A percentile compares a stretch with the other conserved stretches of the same genome.
phyloP scores from a whole-genome alignment of 1,284 basidiomycete genomes.

The Fereydounia khargensis region DNA sequence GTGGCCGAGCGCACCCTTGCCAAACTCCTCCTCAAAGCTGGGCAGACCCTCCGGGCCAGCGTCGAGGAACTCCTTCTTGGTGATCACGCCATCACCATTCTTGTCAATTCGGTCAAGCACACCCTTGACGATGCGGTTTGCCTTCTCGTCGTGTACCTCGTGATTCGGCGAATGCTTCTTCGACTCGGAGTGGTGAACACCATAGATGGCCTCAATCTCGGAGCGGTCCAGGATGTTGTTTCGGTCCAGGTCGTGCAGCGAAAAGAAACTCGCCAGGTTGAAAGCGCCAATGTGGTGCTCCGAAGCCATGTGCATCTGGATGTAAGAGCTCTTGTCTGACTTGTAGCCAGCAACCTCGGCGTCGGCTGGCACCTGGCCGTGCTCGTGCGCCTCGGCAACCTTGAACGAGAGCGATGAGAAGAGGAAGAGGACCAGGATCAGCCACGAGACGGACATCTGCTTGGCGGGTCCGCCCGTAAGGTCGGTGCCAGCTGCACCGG shows the following conservation, averaged over 20 bases:
- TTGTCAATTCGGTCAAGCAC: constrained; percentile 76
- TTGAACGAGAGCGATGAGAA: constrained; percentile 25
- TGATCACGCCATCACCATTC: constrained; percentile 74
- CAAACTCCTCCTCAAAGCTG: constrained; percentile 64
- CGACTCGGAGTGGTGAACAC: constrained; percentile 90
- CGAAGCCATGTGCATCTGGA: constrained; percentile 55
- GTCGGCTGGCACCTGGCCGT: constrained; percentile 21
- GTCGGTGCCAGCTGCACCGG: constrained; percentile 31
- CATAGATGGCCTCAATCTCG: constrained; percentile 62
- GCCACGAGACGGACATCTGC: constrained; percentile 33
- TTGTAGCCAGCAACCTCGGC: constrained; percentile 33
- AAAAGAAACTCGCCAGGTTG: constrained; percentile 63
- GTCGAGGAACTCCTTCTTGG: constrained; percentile 74
- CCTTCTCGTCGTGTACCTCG: constrained; percentile 79
- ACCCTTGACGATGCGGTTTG: constrained; percentile 73
- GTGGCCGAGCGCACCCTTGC: constrained; percentile 73
- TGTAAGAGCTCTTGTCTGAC: constrained; percentile 39
- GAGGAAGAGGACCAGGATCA: constrained; percentile 26
- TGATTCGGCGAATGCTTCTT: constrained; percentile 77
- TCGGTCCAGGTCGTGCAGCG: constrained; percentile 83
- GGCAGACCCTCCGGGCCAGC: constrained; percentile 77
- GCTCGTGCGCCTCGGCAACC: constrained; percentile 19
- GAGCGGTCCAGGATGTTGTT: constrained; percentile 58
- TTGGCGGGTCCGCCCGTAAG: constrained; percentile 7
- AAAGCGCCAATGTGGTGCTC: constrained; percentile 58